Percentiles rank a stretch among this genome's conserved stretches.
phyloP scores from a whole-genome alignment of 1,139 yeast species.

The Suhomyces bolitotheri region DNA sequence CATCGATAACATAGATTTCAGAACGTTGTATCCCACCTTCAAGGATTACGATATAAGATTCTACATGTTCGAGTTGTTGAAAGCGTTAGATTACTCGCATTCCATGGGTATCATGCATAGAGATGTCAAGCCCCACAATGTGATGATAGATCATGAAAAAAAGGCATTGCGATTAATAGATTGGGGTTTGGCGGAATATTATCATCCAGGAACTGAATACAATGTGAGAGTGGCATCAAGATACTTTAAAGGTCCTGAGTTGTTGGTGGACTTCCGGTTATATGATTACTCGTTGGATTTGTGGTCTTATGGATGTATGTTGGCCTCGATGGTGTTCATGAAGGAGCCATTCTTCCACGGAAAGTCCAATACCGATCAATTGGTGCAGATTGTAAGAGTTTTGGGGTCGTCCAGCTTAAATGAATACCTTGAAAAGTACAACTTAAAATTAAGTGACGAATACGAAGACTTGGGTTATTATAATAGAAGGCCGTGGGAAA shows the following conservation, averaged over 20 bases:
- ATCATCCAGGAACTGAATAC: slow-evolving; percentile 91
- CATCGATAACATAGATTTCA: slow-evolving; percentile 86
- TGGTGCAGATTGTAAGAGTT: slow-evolving; percentile 91
- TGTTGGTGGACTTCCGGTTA: slow-evolving; percentile 87
- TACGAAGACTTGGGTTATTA: slow-evolving; percentile 81
- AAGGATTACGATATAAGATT: slow-evolving; percentile 78
- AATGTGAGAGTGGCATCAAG: slow-evolving; percentile 98
- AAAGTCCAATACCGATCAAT: slow-evolving; percentile 91
- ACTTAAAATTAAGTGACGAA: slow-evolving; percentile 73
- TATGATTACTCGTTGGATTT: slow-evolving; percentile 94
- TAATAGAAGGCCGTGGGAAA: slow-evolving; percentile 85
- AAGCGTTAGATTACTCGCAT: slow-evolving; percentile 91
- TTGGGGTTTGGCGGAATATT: slow-evolving; percentile 98
- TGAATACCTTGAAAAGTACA: slow-evolving; percentile 72
- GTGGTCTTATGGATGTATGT: slow-evolving; percentile 97
- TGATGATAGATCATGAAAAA: slow-evolving; percentile 90
- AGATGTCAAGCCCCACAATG: slow-evolving; percentile 97
- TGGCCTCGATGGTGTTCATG: slow-evolving; percentile 94
- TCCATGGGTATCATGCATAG: slow-evolving; percentile 98
- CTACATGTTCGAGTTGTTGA: slow-evolving; percentile 85
- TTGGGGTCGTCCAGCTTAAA: slow-evolving; percentile 86
- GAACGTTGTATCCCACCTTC: slow-evolving; percentile 89
- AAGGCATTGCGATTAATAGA: slow-evolving; percentile 80
- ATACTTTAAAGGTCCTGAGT: slow-evolving; percentile 96
- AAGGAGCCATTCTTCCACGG: slow-evolving; percentile 99